phyloP scores from a whole-genome alignment of 257 asterid species.

The Haberlea rhodopensis region DNA sequence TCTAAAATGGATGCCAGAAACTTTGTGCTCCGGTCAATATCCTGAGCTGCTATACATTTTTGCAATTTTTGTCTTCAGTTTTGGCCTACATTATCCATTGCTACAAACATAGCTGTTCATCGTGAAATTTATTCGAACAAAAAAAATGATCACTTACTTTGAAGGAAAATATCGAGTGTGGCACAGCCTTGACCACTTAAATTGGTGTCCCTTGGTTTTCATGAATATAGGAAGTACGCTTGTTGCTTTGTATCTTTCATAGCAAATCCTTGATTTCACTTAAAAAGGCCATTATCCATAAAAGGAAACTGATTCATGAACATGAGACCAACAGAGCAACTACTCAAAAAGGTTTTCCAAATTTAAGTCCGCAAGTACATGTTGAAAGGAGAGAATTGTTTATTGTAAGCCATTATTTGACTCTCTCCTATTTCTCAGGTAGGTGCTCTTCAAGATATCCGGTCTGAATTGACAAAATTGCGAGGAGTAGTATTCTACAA shows the following conservation, averaged over 20 bases:
- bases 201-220: conserved; percentile 12
- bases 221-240: conserved; percentile 6
- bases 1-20: too few species aligned
- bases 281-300: conserved; percentile 13
- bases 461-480: conserved; percentile 91
- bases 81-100: conserved; percentile 4
- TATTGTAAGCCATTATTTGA: conserved; percentile 22
- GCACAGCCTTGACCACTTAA: conserved; percentile 12
- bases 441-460: conserved; percentile 99
- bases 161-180: conserved; percentile 13
- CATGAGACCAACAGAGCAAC: conserved; percentile 12
- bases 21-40: too few species aligned
- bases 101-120: conserved; percentile 15
- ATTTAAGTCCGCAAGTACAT: conserved; percentile 26
- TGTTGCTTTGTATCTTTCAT: conserved; percentile 8
- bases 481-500: conserved; percentile 89
- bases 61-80: background rate
- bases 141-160: background rate
- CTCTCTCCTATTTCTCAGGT: conserved; percentile 56
- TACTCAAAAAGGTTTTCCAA: background rate
- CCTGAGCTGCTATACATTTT: too few species aligned
- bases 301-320: conserved; percentile 10
- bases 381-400: conserved; percentile 30
- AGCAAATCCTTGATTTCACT: conserved; percentile 11
- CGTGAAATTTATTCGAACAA: conserved; percentile 9